phyloP scores from a whole-genome alignment of 495 filamentous ascomycete species.

The Penicillium cataractarum region DNA sequence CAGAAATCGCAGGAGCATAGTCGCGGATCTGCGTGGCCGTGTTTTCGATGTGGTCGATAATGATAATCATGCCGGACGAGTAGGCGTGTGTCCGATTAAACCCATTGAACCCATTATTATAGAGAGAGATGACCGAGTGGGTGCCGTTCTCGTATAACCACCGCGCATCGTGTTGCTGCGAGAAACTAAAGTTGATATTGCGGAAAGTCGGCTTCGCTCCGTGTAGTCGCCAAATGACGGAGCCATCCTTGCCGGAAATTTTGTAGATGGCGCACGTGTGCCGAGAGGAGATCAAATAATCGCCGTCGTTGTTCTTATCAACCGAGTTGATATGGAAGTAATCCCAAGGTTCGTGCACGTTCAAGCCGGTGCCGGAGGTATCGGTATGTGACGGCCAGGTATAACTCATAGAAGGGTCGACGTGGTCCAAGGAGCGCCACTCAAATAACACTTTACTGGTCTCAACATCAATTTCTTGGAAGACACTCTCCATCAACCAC shows the following conservation, averaged over 20 bases:
- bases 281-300: conserved; percentile 63
- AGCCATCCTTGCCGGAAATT: conserved; percentile 61
- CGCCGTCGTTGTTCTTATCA: conserved; percentile 58
- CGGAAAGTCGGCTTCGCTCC: conserved; percentile 53
- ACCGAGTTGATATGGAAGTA: conserved; percentile 70
- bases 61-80: conserved; percentile 61
- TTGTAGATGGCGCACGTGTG: conserved; percentile 62
- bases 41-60: conserved; percentile 55
- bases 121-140: conserved; percentile 55
- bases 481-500: conserved; percentile 55
- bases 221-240: conserved; percentile 60
- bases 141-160: conserved; percentile 56
- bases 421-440: conserved; percentile 56
- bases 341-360: conserved; percentile 57
- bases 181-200: conserved; percentile 58
- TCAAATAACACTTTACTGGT: conserved; percentile 55
- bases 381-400: conserved; percentile 50
- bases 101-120: conserved; percentile 58
- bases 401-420: conserved; percentile 50
- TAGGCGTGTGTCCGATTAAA: conserved; percentile 50
- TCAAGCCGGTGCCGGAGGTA: conserved; percentile 49
- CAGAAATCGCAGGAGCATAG: conserved; percentile 43
- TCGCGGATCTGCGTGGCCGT: conserved; percentile 52
- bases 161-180: conserved; percentile 65
- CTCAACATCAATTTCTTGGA: conserved; percentile 56